Base-by-base conservation (phyloP, 495 filamentous ascomycete genomes). In the Clavariopsis aquatica region DNA sequence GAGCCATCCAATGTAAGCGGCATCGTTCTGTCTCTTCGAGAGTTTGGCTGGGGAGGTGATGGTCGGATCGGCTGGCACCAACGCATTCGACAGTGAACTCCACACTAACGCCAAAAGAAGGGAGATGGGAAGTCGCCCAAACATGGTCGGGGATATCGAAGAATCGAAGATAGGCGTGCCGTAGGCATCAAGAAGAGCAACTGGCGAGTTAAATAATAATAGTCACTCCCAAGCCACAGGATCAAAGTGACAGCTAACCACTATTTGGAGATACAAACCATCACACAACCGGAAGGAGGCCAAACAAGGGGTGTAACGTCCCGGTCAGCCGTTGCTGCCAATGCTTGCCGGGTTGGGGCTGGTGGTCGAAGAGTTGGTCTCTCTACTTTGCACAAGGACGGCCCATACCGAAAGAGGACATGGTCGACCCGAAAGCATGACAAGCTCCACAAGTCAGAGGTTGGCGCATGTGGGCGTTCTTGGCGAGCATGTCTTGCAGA, bases 1-100 rank as follows among this genome's bases (percentile, higher is more conserved):
- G n/a, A 68, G 27, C 45, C 51, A 68, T n/a, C 65, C 65, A 43
- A 68, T 68, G 52, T 59, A 68, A 5, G n/a, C 22, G 12, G 29
- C 60, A 22, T 53, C 34, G 19, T 60, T 51, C 43, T 68, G 65
- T 23, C 65, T 29, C 38, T 43, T 43, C 13, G 52, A 49, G 15
- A 68, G 55, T 2, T 54, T 17, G 15, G 65, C 53, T 9, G 65
- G 53, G 17, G 65, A 9, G 24, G 65, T 68, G 49, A 64, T 68
- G 19, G 47, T 57, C 22, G 65, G 53, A 38, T 68, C 65, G 1
- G 59, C 52, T 31, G 65, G 46, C 9, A 45, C 51, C 19, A 57
- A 15, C 2, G 65, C 65, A 60, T 51, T 52, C 34, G 49, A 49
- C 27, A 60, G 15, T 8, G 27, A 24, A 19, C 24, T 51, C 60